These are phyloP conservation scores for Penicillium vulpinum DNA, from an alignment of 2,329 filamentous ascomycete genomes.

Conservation along the genomic window DNA sequence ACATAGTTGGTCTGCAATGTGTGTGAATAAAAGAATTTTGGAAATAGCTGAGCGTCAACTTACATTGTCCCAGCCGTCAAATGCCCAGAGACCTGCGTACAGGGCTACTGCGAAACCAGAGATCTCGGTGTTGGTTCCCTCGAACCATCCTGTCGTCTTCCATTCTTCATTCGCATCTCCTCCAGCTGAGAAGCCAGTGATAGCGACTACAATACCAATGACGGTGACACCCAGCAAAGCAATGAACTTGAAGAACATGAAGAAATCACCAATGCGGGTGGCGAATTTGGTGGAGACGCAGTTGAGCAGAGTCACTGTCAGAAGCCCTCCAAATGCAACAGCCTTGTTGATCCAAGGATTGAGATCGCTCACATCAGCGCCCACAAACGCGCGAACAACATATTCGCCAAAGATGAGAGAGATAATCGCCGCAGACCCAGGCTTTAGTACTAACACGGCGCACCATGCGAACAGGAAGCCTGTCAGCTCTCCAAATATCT, in stretches of 20 bases:
- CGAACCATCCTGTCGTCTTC: slow-evolving; percentile 87
- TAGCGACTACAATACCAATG: slow-evolving; percentile 83
- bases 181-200: slow-evolving; percentile 76
- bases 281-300: slow-evolving; percentile 87
- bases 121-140: slow-evolving; percentile 74
- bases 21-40: slow-evolving; percentile 6
- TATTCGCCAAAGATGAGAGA: slow-evolving; percentile 99
- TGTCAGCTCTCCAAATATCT: slow-evolving; percentile 90
- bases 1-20: slow-evolving; percentile 79
- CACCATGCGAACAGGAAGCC: slow-evolving; percentile 98
- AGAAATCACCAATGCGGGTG: slow-evolving; percentile 81
- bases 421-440: slow-evolving; percentile 89
- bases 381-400: slow-evolving; percentile 81
- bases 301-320: slow-evolving; percentile 79
- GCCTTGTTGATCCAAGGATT: slow-evolving; percentile 88
- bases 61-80: slow-evolving; percentile 98
- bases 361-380: slow-evolving; percentile 77
- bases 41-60: slow-evolving; percentile 37
- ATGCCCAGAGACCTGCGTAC: slow-evolving; percentile 96
- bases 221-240: slow-evolving; percentile 84
- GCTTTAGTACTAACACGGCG: slow-evolving; percentile 89
- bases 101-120: slow-evolving; percentile 91
- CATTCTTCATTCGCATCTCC: slow-evolving; percentile 78
- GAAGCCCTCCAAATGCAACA: slow-evolving; percentile 74
- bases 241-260: slow-evolving; percentile 97